Base-by-base conservation (phyloP, 331 rosid genomes). In the Malus hybrid region DNA sequence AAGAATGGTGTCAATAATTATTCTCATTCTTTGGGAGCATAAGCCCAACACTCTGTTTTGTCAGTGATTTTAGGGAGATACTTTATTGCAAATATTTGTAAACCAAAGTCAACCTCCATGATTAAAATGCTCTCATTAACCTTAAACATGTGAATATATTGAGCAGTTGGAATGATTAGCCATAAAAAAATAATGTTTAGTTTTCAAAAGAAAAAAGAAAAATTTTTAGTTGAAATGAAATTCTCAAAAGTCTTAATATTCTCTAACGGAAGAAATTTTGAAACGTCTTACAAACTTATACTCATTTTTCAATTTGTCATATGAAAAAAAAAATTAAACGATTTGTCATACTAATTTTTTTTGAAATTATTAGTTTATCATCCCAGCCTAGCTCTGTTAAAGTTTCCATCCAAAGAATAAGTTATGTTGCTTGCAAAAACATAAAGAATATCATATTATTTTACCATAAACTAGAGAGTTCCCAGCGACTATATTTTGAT, bases 101-200 rank as follows among this genome's bases (percentile, higher is more conserved):
- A 34, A 68, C 77, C 26, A 11, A 29, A 22, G 82, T 74, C 86
- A 78, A 78, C 77, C 9, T 69, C 6, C 30, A 64, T 66, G 73
- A 79, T 61, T 63, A 60, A 44, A n/a, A 28, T 69, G 66, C 58
- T 52, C 24, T 56, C 7, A 63, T 33, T 75, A 58, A 75, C 75
- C 50, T 36, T 56, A 82, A 64, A 65, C 75, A 48, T 70, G 9
- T 63, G 48, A 65, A 70, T 78, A 70, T 32, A 42, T 44, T 46
- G 56, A 42, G 36, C 14, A 10, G 42, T 26, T n/a, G 29, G 28
- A 24, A 77, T 36, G 72, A 46, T 56, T 57, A 63, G 28, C 16
- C 36, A n/a, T 16, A 14, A 16, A 60, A n/a, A n/a, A 55, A 58
- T n/a, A 33, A 32, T 55, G 13, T 12, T 15, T 52, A 52, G n/a